Evolutionary conservation across 1,284 basidiomycete genomes (phyloP).

Genomic region (Fomitopsis betulina): DNA sequence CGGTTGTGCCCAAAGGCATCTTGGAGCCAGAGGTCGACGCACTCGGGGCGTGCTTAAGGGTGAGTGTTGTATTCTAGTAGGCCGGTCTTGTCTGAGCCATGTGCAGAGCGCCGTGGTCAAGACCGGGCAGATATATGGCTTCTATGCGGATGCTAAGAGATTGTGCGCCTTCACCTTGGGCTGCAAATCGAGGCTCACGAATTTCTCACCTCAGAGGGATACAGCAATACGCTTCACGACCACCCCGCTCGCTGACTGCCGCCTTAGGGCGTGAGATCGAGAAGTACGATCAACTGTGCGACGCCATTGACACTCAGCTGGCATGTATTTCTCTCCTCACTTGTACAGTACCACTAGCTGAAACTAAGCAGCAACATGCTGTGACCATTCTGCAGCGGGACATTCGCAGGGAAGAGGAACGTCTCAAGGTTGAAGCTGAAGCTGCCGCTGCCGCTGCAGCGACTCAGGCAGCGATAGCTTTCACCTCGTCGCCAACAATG

Average conservation of each 20-base stretch:
- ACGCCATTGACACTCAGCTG: conserved; percentile 65
- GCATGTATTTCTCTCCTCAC: conserved; percentile 34
- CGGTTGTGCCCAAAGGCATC: conserved; percentile 39
- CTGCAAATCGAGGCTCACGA: background rate
- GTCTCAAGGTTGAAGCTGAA: conserved; percentile 37
- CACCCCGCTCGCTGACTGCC: conserved; percentile 57
- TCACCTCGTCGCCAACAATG: conserved; percentile 10
- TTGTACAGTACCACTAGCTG: background rate
- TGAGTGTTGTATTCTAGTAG: conserved; percentile 17
- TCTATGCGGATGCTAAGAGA: conserved; percentile 57
- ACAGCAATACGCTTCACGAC: conserved; percentile 51
- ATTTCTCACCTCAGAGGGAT: conserved; percentile 37
- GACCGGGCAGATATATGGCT: conserved; percentile 64
- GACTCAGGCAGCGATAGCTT: conserved; percentile 15
- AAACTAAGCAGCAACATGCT: conserved; percentile 48
- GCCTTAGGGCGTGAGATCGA: conserved; percentile 68
- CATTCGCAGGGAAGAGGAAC: conserved; percentile 53
- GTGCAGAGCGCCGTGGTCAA: conserved; percentile 60
- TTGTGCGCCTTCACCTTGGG: conserved; percentile 36
- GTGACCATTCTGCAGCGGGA: conserved; percentile 69
- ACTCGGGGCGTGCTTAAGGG: conserved; percentile 53
- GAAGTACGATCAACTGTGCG: conserved; percentile 73
- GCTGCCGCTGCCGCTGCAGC: conserved; percentile 23
- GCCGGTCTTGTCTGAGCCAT: background rate
- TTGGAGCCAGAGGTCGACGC: conserved; percentile 61